Evolutionary conservation across 169 alveolate species (phyloP), one percentile per base, ranked within the genome.

Genomic region (Amoebophrya sp.): DNA sequence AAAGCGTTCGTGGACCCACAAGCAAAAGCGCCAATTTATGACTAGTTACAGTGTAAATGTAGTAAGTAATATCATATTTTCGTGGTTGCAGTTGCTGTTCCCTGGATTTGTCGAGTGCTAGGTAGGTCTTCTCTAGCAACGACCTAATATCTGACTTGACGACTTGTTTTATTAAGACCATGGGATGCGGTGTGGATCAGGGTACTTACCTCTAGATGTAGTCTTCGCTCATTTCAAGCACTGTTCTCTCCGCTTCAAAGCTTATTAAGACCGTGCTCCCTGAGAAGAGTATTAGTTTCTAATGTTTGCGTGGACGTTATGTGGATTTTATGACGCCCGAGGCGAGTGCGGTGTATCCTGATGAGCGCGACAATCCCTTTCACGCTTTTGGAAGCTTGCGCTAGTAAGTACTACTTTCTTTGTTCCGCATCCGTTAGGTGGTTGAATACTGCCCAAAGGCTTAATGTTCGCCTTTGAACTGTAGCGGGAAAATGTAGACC

Each of bases 281-380:
- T 47, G 18, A 18, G 18, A 47, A 6, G 65, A 47, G n/a, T n/a
- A n/a, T n/a, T n/a, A n/a, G n/a, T n/a, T n/a, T n/a, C n/a, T n/a
- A n/a, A n/a, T n/a, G 10, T 18, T 26, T 65, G 83, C 83, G 38
- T 36, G 83, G 83, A 6, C 12, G 83, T 29, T 65, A 12, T 36
- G 83, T 65, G 83, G 83, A 65, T 26, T 65, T 65, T 36, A 65
- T 65, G 83, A 65, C 83, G 83, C 83, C 83, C 39, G 83, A 65
- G 33, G 38, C 18, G 33, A 65, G 83, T 65, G 83, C 83, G 33
- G 83, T 65, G 2, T 65, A 65, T 36, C 2, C 83, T 0, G 26
- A 65, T 36, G 83, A 29, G 83, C 83, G 2, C 36, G 83, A 65
- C 83, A 65, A 65, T 65, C 83, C 83, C 33, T 65, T 65, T 36